These are phyloP conservation scores for Begonia peltatifolia DNA, from an alignment of 306 rosid species.

Conservation along the genomic window DNA sequence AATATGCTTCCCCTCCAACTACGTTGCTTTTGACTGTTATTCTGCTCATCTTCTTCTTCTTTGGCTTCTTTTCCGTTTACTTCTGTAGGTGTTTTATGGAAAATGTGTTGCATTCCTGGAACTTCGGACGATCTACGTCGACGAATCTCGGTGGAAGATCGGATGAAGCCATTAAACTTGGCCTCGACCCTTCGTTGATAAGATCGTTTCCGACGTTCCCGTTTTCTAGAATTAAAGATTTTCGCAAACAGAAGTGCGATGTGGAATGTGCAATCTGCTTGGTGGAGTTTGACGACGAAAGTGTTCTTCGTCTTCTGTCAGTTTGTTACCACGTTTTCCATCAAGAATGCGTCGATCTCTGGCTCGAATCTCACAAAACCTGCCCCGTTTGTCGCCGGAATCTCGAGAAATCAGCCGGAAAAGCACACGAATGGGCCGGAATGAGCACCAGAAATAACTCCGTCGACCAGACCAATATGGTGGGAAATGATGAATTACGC, in stretches of 20 bases:
- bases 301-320: conserved; percentile 37
- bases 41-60: conserved; percentile 24
- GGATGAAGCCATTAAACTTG: conserved; percentile 9
- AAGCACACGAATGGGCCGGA: conserved; percentile 4
- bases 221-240: conserved; percentile 40
- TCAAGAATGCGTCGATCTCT: conserved; percentile 58
- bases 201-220: conserved; percentile 39
- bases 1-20: conserved; percentile 17
- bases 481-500: conserved; percentile 7
- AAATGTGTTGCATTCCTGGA: conserved; percentile 13
- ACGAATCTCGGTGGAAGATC: conserved; percentile 13
- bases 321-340: conserved; percentile 66
- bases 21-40: conserved; percentile 27
- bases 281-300: conserved; percentile 45
- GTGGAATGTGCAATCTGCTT: conserved; percentile 61
- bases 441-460: background rate
- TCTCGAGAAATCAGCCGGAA: conserved; percentile 18
- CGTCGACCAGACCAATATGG: too few relatives aligned
- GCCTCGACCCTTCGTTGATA: conserved; percentile 37
- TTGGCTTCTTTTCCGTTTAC: conserved; percentile 32
- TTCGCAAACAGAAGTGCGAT: conserved; percentile 20
- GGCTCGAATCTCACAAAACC: conserved; percentile 59
- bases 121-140: conserved; percentile 19
- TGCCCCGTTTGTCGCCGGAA: conserved; percentile 68
- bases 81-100: conserved; percentile 31